Conservation (phyloP, 345 rosid genomes). For the Brassica cretica region DNA sequence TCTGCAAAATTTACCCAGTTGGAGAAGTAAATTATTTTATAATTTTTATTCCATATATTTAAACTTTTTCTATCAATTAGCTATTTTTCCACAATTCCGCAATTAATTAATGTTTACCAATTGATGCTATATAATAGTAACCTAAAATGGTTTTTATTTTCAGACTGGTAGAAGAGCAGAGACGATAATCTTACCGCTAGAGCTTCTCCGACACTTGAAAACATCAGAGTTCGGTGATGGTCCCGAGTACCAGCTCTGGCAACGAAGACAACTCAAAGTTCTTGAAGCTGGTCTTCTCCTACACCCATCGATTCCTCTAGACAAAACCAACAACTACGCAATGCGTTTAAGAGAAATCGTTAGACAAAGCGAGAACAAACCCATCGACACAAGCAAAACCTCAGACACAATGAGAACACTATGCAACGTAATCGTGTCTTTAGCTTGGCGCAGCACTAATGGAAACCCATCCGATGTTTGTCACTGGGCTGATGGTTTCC, state of each 20-base stretch:
- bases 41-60: too few relatives aligned
- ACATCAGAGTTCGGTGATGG: slow-evolving; percentile 73
- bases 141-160: neutral
- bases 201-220: slow-evolving; percentile 83
- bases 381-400: slow-evolving; percentile 65
- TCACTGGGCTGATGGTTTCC: slow-evolving; percentile 96
- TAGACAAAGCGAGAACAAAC: slow-evolving; percentile 46
- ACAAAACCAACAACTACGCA: slow-evolving; percentile 60
- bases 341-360: slow-evolving; percentile 62
- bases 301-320: slow-evolving; percentile 66
- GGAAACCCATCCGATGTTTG: slow-evolving; percentile 72
- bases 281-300: slow-evolving; percentile 76
- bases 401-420: slow-evolving; percentile 72
- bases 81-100: too few relatives aligned
- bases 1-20: too few relatives aligned
- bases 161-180: slow-evolving; percentile 84
- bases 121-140: neutral
- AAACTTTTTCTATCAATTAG: too few relatives aligned
- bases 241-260: slow-evolving; percentile 79
- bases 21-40: too few relatives aligned
- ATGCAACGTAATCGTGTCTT: slow-evolving; percentile 64
- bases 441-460: slow-evolving; percentile 67
- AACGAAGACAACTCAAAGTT: slow-evolving; percentile 72
- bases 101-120: too few relatives aligned
- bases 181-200: slow-evolving; percentile 83